Conservation (phyloP, 176 grass and related monocot genomes). For the Aegilops sharonensis region DNA sequence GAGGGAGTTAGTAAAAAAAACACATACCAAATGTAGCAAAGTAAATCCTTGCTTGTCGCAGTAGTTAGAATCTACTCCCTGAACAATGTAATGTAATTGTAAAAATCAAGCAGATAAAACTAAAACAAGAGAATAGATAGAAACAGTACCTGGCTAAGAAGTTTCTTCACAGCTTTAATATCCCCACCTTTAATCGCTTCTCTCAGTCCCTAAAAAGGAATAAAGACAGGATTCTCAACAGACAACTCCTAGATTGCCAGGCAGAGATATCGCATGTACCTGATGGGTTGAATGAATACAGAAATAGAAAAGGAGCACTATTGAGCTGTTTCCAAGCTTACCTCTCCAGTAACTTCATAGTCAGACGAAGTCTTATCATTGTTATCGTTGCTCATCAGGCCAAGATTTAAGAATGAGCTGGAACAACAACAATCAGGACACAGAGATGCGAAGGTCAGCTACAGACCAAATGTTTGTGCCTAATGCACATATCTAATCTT, state of each 20-base stretch:
- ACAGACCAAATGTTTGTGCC: neutral
- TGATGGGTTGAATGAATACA: constrained; percentile 13
- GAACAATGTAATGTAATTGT: constrained; percentile 29
- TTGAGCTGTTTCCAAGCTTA: constrained; percentile 23
- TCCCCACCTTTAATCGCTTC: constrained; percentile 95
- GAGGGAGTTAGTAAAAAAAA: neutral
- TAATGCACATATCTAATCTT: neutral
- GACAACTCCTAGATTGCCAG: neutral
- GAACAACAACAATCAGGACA: neutral
- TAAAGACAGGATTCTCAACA: neutral
- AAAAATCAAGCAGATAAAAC: constrained; percentile 23
- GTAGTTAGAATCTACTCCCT: constrained; percentile 96
- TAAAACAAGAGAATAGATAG: constrained; percentile 24
- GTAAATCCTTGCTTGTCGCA: constrained; percentile 92
- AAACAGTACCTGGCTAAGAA: constrained; percentile 74
- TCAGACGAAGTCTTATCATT: constrained; percentile 47
- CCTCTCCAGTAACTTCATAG: constrained; percentile 92
- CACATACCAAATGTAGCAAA: constrained; percentile 92
- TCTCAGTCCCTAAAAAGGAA: constrained; percentile 73
- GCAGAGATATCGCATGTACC: neutral
- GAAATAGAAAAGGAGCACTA: neutral
- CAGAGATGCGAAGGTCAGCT: neutral
- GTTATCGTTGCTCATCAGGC: constrained; percentile 60
- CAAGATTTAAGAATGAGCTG: constrained; percentile 86
- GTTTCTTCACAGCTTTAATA: constrained; percentile 66